phyloP scores from a whole-genome alignment of 257 asterid genomes.

The Solanum pennellii region DNA sequence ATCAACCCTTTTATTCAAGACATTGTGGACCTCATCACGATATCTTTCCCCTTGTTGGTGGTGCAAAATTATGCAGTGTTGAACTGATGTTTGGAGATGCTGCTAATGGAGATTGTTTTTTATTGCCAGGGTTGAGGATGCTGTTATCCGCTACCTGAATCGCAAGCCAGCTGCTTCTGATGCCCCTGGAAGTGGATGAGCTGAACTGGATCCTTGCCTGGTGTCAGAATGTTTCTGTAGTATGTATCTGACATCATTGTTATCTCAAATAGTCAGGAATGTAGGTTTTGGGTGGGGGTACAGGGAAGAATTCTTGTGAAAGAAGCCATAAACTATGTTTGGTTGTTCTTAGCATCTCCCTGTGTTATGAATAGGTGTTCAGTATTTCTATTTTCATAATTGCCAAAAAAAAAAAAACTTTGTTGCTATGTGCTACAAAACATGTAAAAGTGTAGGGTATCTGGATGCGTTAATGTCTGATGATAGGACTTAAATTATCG shows the following conservation, averaged over 20 bases:
- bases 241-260: background rate
- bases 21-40: background rate
- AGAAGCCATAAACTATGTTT: background rate
- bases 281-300: background rate
- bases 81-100: background rate
- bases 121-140: conserved; percentile 87
- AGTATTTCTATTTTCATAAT: background rate
- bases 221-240: background rate
- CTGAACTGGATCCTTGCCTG: background rate
- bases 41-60: background rate
- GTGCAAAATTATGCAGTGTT: background rate
- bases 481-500: background rate
- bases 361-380: background rate
- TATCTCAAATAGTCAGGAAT: background rate
- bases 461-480: background rate
- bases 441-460: background rate
- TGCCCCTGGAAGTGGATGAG: conserved; percentile 55
- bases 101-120: background rate
- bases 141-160: conserved; percentile 88
- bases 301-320: background rate
- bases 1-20: background rate
- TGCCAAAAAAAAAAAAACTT: background rate
- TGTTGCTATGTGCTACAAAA: background rate
- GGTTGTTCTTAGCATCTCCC: background rate
- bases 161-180: conserved; percentile 68